Evolutionary conservation across 2,329 filamentous ascomycete genomes (phyloP).

Genomic region (Arthrobotrys conoides): DNA sequence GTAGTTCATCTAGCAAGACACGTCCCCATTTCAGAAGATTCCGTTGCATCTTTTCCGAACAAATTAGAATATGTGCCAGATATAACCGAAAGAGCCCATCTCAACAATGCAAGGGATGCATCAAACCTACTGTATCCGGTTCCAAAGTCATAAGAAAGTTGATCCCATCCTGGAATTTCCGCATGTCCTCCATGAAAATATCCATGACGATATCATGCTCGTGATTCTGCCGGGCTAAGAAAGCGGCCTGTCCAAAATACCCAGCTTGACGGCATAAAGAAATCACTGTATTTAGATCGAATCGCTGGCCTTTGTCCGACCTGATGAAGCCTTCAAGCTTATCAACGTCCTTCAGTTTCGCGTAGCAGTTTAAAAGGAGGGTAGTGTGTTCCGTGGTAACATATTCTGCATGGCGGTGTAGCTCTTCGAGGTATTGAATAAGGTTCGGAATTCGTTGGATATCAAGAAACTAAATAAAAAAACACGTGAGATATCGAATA

Average conservation of each 20-base stretch:
- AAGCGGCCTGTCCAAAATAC: constrained; percentile 96
- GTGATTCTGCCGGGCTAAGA: constrained; percentile 91
- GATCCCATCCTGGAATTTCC: constrained; percentile 87
- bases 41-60: constrained; percentile 66
- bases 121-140: constrained; percentile 76
- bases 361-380: constrained; percentile 94
- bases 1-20: constrained; percentile 88
- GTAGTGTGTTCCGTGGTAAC: constrained; percentile 97
- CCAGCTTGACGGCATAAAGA: constrained; percentile 97
- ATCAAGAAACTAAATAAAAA: constrained; percentile 79
- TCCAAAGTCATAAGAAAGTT: constrained; percentile 92
- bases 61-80: not conserved
- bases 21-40: constrained; percentile 96
- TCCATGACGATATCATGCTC: constrained; percentile 95
- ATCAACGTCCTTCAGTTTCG: constrained; percentile 95
- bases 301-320: constrained; percentile 91
- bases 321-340: constrained; percentile 94
- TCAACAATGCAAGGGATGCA: not conserved
- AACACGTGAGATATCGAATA: not conserved
- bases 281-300: constrained; percentile 96
- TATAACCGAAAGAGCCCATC: not conserved
- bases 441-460: constrained; percentile 98
- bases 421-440: constrained; percentile 95
- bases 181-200: constrained; percentile 94
- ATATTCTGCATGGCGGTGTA: constrained; percentile 89